phyloP scores from a whole-genome alignment of 345 rosid species.

The Kandelia obovata region DNA sequence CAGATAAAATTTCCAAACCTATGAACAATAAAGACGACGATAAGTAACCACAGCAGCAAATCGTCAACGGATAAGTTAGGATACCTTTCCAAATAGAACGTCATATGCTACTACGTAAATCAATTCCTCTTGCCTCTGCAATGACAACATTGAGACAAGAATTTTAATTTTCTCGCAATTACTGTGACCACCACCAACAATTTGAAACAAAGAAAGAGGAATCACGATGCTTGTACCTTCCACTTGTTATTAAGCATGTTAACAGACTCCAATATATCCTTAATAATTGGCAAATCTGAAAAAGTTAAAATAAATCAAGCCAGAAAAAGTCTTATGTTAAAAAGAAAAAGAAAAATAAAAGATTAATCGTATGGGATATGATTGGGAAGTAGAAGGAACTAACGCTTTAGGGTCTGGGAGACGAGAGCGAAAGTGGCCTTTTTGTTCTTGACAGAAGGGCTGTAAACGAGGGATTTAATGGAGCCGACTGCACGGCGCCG shows the following conservation, averaged over 20 bases:
- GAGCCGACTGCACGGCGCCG: slow-evolving; percentile 71
- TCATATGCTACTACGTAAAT: slow-evolving; percentile 62
- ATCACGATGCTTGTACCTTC: slow-evolving; percentile 50
- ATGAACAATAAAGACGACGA: background rate
- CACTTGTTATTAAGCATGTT: slow-evolving; percentile 57
- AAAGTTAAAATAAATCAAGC: background rate
- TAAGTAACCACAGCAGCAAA: background rate
- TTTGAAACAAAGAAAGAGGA: background rate
- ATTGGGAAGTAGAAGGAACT: background rate
- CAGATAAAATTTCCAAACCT: background rate
- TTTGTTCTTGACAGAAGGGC: slow-evolving; percentile 76
- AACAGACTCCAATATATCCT: slow-evolving; percentile 62
- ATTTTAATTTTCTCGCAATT: too few relatives aligned
- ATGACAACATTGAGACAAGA: background rate
- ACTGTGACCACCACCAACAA: background rate
- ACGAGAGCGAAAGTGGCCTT: slow-evolving; percentile 87
- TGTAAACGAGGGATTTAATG: slow-evolving; percentile 76
- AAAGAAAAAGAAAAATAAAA: background rate
- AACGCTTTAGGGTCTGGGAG: slow-evolving; percentile 90
- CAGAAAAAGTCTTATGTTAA: background rate
- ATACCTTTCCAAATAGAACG: slow-evolving; percentile 77
- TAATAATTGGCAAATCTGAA: slow-evolving; percentile 67
- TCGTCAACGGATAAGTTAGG: background rate
- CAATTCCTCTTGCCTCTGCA: slow-evolving; percentile 77
- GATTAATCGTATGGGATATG: too few relatives aligned